Evolutionary conservation across 352 stramenopile species (phyloP), one percentile per base, ranked within the genome.

Genomic region (Peronospora tabacina): DNA sequence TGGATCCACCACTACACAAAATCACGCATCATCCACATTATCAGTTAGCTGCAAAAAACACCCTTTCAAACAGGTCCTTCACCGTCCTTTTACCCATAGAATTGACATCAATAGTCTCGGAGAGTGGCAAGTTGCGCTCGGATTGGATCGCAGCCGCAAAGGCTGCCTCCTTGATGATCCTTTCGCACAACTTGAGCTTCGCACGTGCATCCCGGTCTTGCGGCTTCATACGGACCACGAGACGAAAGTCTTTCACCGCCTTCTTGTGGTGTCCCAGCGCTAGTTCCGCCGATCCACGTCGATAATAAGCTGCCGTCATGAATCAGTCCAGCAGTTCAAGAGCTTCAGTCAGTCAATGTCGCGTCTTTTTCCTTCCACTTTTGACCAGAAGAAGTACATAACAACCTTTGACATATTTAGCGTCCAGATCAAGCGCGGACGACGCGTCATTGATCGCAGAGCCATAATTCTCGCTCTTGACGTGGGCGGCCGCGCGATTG

Each of bases 391-490:
- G 3, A 26, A 26, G 22, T 26, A 2, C 3, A 26, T 6, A 26
- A 3, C 22, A 26, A 85, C 75, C 94, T 82, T 99, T 99, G 39
- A 97, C 70, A 64, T 99, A 99, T 13, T 58, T 83, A 1, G 90
- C 65, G 48, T 99, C 96, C 5, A 98, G 49, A 15, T 85, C 70
- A 42, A 99, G 93, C 1, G 96, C 95, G 4, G 77, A 65, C n/a
- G 92, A 95, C 9, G 96, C 94, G 59, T 99, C 97, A 20, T 88
- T 68, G 43, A 99, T 98, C 7, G 97, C 97, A 5, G 98, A 69
- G 1, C 96, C 97, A 68, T 98, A 99, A 72, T 92, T 97, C 74
- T 99, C 97, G 49, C 95, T 94, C 64, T 98, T 98, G 55, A 99
- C 93, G 67, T 98, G 96, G 16, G 95, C 94, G 44, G 97, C 89